Evolutionary conservation across 23 red algal species (phyloP), one percentile per base, ranked within the genome.

Genomic region (Gracilaria vermiculophylla): DNA sequence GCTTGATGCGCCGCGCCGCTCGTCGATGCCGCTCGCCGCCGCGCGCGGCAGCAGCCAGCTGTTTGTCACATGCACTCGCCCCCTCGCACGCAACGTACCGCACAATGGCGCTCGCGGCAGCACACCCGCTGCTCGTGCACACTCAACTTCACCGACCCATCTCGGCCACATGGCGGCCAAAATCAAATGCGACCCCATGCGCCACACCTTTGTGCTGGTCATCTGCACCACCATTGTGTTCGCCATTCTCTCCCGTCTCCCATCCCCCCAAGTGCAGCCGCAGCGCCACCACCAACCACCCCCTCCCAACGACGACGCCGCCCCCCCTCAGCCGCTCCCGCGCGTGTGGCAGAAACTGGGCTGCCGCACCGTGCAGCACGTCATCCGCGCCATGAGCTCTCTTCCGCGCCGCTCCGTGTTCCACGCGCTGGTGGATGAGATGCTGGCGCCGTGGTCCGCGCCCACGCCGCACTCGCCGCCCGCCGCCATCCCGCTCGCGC

Each of bases 381-480:
- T 82, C 15, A 50, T 15, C 16, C 28, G 15, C 20, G 40, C 60
- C 8, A 64, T 62, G 54, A 16, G 32, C 24, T 39, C 48, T 6
- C 39, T 40, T 15, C 41, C 78, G 15, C 54, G 52, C 7, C 48
- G 78, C n/a, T 16, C 39, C 2, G 54, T 82, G 17, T 82, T 82
- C 33, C 54, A 86, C 39, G 58, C 70, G 14, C 62, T 92, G 6
- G 69, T 81, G 11, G 71, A 94, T 24, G 61, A 73, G 61, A 80
- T 80, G 28, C 41, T 94, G 37, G 69, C 55, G 11, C 92, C 92
- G 29, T 94, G 92, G 92, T 83, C 69, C 35, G 56, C 69, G 16
- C 52, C 81, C 1, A 74, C 55, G 41, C 54, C 60, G 2, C 54
- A 49, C 24, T 60, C 54, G 1, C 23, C 36, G 4, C 39, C 20